phyloP scores from a whole-genome alignment of 257 asterid species.

The Verbascum thapsus region DNA sequence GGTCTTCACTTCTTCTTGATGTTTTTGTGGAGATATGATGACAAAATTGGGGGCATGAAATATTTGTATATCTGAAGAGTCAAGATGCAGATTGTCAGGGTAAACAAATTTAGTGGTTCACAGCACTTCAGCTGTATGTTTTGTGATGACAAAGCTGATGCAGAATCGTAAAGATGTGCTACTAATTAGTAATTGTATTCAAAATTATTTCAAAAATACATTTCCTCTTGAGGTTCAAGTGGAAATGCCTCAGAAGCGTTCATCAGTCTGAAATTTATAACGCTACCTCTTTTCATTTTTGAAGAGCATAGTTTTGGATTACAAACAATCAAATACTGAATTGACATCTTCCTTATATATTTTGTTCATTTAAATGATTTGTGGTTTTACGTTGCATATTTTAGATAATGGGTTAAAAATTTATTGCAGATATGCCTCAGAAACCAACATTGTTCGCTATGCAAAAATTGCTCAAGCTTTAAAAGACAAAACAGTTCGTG shows the following conservation, averaged over 20 bases:
- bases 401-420: constrained; percentile 20
- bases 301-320: constrained; percentile 4
- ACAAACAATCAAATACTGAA: constrained; percentile 1
- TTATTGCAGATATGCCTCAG: constrained; percentile 81
- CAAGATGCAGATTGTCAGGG: not conserved
- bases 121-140: constrained; percentile 8
- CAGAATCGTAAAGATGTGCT: constrained; percentile 1
- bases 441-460: constrained; percentile 52
- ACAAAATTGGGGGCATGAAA: not conserved
- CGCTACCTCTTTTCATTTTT: constrained; percentile 18
- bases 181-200: not conserved
- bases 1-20: not conserved
- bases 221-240: constrained; percentile 2
- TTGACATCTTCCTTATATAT: not conserved
- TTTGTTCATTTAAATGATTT: constrained; percentile 19
- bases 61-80: not conserved
- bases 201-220: not conserved
- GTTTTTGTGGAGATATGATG: no score
- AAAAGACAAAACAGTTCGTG: constrained; percentile 90
- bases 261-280: not conserved
- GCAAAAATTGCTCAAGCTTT: constrained; percentile 83
- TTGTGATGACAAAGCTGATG: constrained; percentile 7
- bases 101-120: not conserved
- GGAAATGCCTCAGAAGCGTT: constrained; percentile 3
- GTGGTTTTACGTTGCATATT: constrained; percentile 8